These are phyloP conservation scores for Botrytis cinerea DNA, from an alignment of 2,329 filamentous ascomycete genomes.

Conservation along the genomic window DNA sequence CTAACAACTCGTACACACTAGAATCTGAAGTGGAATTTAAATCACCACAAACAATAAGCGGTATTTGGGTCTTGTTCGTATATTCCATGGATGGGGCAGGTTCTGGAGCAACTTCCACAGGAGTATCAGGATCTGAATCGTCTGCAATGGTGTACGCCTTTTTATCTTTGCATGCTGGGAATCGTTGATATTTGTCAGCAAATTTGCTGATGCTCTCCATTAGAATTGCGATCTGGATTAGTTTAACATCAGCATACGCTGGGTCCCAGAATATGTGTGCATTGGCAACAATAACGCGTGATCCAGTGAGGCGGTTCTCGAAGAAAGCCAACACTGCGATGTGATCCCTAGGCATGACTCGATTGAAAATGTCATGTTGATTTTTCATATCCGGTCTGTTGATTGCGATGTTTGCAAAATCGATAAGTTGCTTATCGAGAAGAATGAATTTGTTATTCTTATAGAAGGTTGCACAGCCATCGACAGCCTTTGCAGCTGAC, in stretches of 20 bases:
- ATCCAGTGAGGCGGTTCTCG: constrained; percentile 88
- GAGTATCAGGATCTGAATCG: constrained; percentile 49
- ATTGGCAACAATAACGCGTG: constrained; percentile 88
- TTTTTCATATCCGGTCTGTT: constrained; percentile 96
- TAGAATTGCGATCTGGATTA: constrained; percentile 92
- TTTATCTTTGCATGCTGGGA: constrained; percentile 82
- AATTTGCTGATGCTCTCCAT: constrained; percentile 89
- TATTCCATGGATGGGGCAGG: constrained; percentile 86
- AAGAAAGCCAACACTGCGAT: constrained; percentile 91
- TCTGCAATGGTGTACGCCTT: constrained; percentile 42
- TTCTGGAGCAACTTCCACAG: constrained; percentile 58
- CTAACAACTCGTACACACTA: constrained; percentile 87
- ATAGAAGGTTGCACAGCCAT: constrained; percentile 96
- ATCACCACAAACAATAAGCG: constrained; percentile 88
- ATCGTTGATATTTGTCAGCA: constrained; percentile 80
- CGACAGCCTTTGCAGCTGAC: constrained; percentile 83
- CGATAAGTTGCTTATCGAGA: constrained; percentile 90
- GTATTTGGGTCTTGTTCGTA: constrained; percentile 80
- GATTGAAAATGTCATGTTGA: constrained; percentile 96
- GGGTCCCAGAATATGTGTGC: constrained; percentile 96
- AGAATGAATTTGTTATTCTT: constrained; percentile 93
- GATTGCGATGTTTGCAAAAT: constrained; percentile 89
- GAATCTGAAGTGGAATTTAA: constrained; percentile 90
- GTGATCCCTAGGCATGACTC: constrained; percentile 97
- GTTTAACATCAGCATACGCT: constrained; percentile 86